Evolutionary conservation across 2,329 filamentous ascomycete species (phyloP), one percentile per base, ranked within the genome.

Genomic region (Phialocephala subalpina): DNA sequence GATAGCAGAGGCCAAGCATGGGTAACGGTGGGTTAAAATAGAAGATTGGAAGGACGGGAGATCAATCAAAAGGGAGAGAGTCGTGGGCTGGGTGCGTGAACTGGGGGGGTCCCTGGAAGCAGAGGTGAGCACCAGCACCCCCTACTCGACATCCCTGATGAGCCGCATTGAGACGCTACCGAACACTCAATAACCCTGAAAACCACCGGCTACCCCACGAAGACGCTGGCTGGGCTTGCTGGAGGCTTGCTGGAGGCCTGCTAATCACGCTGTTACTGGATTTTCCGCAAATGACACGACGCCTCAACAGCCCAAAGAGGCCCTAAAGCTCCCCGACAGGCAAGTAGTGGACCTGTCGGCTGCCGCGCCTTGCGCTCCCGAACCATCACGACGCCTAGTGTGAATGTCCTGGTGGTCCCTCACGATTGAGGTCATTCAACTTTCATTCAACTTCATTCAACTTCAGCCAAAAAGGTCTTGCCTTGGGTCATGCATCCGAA

Each of bases 131-230:
- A 14, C 27, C 52, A 33, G 5, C 25, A 22, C 14, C 3, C 18
- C 55, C 55, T 36, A 20, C 29, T 1, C 27, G 5, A 20, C 33
- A 65, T 56, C 70, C 70, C 65, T 68, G 64, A 59, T 64, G 70
- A 72, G 70, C 70, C 70, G 70, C 70, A 72, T 70, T 67, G 58
- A 68, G 66, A 68, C 66, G 61, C 36, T 35, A 56, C 36, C 45
- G 25, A 33, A 53, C 25, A 4, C 49, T 53, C 22, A 38, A 40
- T 25, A n/a, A n/a, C n/a, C n/a, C n/a, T n/a, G n/a, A n/a, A n/a
- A 35, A 25, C 9, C n/a, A 12, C 12, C 20, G 25, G 9, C 47
- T 68, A 68, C 68, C 65, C 66, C 63, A 68, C 63, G 63, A 59
- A 62, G 60, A 35, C 53, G 52, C 45, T 52, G 47, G 55, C 49